Evolutionary conservation across 225 moss, liverwort and hornwort genomes (phyloP).

Genomic region (Physcomitrium patens): DNA sequence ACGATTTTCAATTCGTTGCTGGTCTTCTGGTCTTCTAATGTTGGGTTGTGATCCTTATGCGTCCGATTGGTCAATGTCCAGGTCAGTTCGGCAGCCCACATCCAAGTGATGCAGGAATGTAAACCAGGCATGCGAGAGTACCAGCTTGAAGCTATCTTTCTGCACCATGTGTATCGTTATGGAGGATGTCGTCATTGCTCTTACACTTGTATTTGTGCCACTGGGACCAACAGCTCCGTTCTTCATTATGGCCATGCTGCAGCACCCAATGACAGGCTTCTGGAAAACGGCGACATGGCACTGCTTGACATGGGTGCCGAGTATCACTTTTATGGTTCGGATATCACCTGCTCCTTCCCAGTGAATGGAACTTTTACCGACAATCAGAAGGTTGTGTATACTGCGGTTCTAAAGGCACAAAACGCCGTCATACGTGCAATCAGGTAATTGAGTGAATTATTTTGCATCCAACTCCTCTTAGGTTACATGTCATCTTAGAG

Average conservation of each 20-base stretch:
- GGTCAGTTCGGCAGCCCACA: slow-evolving; percentile 90
- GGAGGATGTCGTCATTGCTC: slow-evolving; percentile 96
- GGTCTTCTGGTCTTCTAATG: slow-evolving; percentile 20
- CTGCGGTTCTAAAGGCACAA: slow-evolving; percentile 81
- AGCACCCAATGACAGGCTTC: slow-evolving; percentile 84
- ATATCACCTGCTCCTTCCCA: slow-evolving; percentile 97
- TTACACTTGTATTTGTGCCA: slow-evolving; percentile 93
- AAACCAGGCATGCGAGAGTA: slow-evolving; percentile 89
- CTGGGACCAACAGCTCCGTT: slow-evolving; percentile 77
- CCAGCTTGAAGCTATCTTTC: slow-evolving; percentile 91
- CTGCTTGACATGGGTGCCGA: slow-evolving; percentile 98
- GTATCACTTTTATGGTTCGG: slow-evolving; percentile 84
- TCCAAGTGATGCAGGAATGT: slow-evolving; percentile 86
- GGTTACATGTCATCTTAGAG: slow-evolving; percentile 1
- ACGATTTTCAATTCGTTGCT: background rate
- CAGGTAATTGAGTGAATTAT: slow-evolving; percentile 29
- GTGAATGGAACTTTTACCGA: slow-evolving; percentile 80
- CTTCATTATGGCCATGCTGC: slow-evolving; percentile 94
- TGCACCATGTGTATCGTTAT: slow-evolving; percentile 72
- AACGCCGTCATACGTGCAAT: slow-evolving; percentile 74
- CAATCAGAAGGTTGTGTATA: slow-evolving; percentile 69
- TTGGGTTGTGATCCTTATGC: slow-evolving; percentile 17
- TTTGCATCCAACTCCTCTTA: background rate
- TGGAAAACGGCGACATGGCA: slow-evolving; percentile 93
- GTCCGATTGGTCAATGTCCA: slow-evolving; percentile 23